A percentile compares a stretch with the other conserved stretches of the same genome.
Evolutionary conservation across 1,284 basidiomycete genomes (phyloP).

Genomic region (Ceratobasidium sp.): DNA sequence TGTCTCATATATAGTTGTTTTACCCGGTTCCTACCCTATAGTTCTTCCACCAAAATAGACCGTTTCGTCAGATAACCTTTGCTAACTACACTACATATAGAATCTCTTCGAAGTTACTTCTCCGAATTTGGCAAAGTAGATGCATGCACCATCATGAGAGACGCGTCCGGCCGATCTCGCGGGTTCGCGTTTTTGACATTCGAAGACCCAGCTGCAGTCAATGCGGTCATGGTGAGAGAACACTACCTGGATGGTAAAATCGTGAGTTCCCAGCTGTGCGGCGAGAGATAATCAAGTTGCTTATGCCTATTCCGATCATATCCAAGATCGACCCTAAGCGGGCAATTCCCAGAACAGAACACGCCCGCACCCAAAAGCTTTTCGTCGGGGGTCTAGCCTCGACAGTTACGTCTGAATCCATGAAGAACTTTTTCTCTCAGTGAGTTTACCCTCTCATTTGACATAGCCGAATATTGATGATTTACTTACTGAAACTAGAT

Average conservation of each 20-base stretch:
- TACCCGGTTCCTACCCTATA: conserved; percentile 17
- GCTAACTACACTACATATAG: conserved; percentile 61
- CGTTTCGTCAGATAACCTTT: conserved; percentile 9
- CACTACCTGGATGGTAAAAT: conserved; percentile 95
- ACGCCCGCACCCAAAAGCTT: conserved; percentile 90
- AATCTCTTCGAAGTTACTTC: conserved; percentile 88
- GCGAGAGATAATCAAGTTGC: not conserved
- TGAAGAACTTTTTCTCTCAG: conserved; percentile 92
- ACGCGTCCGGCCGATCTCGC: conserved; percentile 88
- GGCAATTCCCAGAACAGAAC: conserved; percentile 95
- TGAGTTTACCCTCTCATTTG: conserved; percentile 56
- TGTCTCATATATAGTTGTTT: conserved; percentile 46
- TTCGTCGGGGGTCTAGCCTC: conserved; percentile 97
- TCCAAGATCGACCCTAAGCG: conserved; percentile 98
- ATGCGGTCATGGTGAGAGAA: conserved; percentile 89
- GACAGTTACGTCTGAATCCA: conserved; percentile 91
- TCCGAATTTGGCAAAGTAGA: conserved; percentile 91
- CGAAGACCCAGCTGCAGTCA: conserved; percentile 87
- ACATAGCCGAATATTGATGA: not conserved
- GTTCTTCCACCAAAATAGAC: conserved; percentile 41
- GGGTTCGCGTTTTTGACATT: conserved; percentile 97
- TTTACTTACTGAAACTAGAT: conserved; percentile 51
- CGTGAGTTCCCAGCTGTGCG: conserved; percentile 64
- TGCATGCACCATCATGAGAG: conserved; percentile 95
- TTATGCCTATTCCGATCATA: conserved; percentile 40